Evolutionary conservation across 441 rosid genomes (phyloP).

Genomic region (Gossypium trilobum): DNA sequence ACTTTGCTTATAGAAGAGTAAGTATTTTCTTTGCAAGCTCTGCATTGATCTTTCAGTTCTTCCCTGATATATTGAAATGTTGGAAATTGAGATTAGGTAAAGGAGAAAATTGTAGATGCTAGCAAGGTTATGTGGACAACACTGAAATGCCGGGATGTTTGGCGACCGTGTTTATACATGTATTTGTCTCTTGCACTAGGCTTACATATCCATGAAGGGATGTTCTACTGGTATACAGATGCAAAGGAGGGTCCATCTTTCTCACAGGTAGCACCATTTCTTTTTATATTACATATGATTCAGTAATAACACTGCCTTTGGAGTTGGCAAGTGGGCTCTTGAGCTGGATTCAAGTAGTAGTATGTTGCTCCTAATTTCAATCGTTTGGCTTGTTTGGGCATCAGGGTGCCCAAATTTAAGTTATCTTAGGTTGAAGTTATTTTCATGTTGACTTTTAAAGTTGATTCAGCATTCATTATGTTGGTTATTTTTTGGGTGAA

Average conservation of each 20-base stretch:
- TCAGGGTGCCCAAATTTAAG: neutral
- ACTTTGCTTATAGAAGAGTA: slow-evolving; percentile 39
- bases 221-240: slow-evolving; percentile 76
- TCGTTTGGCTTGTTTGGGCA: neutral
- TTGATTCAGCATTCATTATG: neutral
- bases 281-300: neutral
- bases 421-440: neutral
- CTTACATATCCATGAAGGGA: slow-evolving; percentile 58
- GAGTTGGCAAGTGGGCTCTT: neutral
- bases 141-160: slow-evolving; percentile 46
- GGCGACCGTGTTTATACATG: slow-evolving; percentile 71
- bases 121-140: slow-evolving; percentile 51
- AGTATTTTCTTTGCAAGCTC: neutral
- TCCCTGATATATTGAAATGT: neutral
- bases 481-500: neutral
- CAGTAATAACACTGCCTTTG: neutral
- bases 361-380: neutral
- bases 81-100: slow-evolving; percentile 35
- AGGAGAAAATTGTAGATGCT: slow-evolving; percentile 47
- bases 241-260: slow-evolving; percentile 56
- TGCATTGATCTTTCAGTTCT: neutral
- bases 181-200: slow-evolving; percentile 52
- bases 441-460: slow-evolving; percentile 5
- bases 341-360: neutral
- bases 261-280: slow-evolving; percentile 39